Conservation (phyloP, 768 basidiomycete species). For the Termitomyces sp. region DNA sequence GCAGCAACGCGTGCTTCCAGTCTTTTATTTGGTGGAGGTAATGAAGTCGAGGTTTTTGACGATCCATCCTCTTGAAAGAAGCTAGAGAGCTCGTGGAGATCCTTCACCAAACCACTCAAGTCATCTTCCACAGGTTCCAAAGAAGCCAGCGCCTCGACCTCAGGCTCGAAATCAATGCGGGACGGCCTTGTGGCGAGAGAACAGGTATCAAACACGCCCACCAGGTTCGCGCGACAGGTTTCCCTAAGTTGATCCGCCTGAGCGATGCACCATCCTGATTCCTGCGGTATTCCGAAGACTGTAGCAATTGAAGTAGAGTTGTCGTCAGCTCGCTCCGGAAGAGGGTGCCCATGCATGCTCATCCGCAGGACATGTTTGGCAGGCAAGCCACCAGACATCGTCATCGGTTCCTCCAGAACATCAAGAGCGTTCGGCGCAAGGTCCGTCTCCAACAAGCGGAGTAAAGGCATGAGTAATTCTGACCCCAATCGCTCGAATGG, state of each 20-base stretch:
- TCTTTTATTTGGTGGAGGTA: slow-evolving; percentile 49
- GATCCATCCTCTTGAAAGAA: slow-evolving; percentile 58
- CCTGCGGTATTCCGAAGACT: slow-evolving; percentile 77
- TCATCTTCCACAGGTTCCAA: slow-evolving; percentile 51
- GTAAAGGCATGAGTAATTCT: slow-evolving; percentile 86
- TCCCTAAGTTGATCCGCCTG: slow-evolving; percentile 56
- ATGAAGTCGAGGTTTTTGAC: slow-evolving; percentile 23
- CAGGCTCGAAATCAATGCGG: slow-evolving; percentile 69
- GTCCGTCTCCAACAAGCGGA: slow-evolving; percentile 85
- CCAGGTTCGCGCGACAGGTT: slow-evolving; percentile 69
- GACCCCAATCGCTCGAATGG: slow-evolving; percentile 73
- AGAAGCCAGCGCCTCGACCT: slow-evolving; percentile 41
- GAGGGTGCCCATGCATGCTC: slow-evolving; percentile 69
- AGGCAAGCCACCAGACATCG: slow-evolving; percentile 68
- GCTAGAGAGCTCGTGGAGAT: slow-evolving; percentile 68
- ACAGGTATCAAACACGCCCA: slow-evolving; percentile 84
- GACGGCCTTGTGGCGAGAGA: slow-evolving; percentile 65
- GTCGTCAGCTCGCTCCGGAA: slow-evolving; percentile 24
- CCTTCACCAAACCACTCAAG: slow-evolving; percentile 73
- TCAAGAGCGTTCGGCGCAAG: slow-evolving; percentile 83
- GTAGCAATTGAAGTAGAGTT: slow-evolving; percentile 55
- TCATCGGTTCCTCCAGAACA: slow-evolving; percentile 88
- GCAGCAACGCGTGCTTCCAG: slow-evolving; percentile 78
- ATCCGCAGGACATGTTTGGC: slow-evolving; percentile 87
- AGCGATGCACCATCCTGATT: slow-evolving; percentile 85